These are phyloP conservation scores for Plectosphaerella cucumerina DNA, from an alignment of 2,329 filamentous ascomycete genomes.

Conservation along the genomic window DNA sequence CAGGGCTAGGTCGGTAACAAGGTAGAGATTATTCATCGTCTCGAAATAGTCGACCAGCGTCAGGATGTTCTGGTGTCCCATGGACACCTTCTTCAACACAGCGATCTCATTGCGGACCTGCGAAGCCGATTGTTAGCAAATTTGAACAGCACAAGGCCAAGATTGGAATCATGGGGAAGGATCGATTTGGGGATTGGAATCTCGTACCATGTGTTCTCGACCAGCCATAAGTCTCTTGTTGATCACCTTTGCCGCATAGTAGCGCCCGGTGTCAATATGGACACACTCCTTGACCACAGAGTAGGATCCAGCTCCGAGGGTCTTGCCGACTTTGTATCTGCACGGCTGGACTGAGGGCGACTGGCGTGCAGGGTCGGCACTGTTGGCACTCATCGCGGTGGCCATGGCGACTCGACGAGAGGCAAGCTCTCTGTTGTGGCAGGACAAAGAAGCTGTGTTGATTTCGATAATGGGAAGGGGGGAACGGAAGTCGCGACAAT, in stretches of 20 bases:
- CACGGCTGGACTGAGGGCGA: slow-evolving; percentile 81
- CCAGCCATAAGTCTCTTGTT: slow-evolving; percentile 98
- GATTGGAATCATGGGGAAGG: neutral
- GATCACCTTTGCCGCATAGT: slow-evolving; percentile 99
- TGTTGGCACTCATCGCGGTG: slow-evolving; percentile 11
- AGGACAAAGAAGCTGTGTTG: neutral
- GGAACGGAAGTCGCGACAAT: too few relatives aligned
- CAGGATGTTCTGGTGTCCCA: slow-evolving; percentile 97
- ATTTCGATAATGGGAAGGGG: too few relatives aligned
- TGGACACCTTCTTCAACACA: slow-evolving; percentile 94
- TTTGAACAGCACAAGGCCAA: neutral
- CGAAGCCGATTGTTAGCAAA: neutral
- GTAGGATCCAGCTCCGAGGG: slow-evolving; percentile 91
- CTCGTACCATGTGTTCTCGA: slow-evolving; percentile 87
- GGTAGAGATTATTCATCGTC: slow-evolving; percentile 98
- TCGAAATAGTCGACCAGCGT: slow-evolving; percentile 99
- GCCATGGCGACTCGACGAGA: neutral
- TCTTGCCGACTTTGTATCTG: slow-evolving; percentile 98
- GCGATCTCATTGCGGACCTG: slow-evolving; percentile 97
- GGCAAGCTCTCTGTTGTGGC: neutral
- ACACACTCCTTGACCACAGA: slow-evolving; percentile 99
- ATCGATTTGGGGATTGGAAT: neutral
- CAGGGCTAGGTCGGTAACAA: slow-evolving; percentile 93
- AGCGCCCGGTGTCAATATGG: slow-evolving; percentile 94
- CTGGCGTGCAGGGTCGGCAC: slow-evolving; percentile 14